These are phyloP conservation scores for Gracilaria gracilis DNA, from an alignment of 23 red algal species.

Conservation along the genomic window DNA sequence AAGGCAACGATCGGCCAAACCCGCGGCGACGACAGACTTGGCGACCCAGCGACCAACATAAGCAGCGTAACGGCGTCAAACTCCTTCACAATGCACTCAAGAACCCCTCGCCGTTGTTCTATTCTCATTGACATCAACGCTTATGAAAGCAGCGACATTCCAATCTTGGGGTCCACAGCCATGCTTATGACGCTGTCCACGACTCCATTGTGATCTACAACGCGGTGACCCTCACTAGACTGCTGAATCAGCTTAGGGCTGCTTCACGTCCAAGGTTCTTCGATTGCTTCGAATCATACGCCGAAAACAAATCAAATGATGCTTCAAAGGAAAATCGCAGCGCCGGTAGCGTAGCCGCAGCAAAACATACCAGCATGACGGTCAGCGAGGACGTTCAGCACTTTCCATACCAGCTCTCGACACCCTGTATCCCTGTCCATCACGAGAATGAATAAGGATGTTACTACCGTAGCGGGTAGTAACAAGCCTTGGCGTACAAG, in stretches of 20 bases:
- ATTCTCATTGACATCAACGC: slow-evolving; percentile 47
- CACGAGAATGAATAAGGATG: slow-evolving; percentile 39
- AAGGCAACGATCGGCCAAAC: too few species aligned
- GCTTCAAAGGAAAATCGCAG: slow-evolving; percentile 48
- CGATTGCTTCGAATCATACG: neutral
- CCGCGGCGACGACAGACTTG: too few species aligned
- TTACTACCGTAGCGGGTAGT: slow-evolving; percentile 61
- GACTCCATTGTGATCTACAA: neutral
- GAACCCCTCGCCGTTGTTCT: slow-evolving; percentile 60
- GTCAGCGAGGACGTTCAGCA: slow-evolving; percentile 55
- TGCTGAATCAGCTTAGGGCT: neutral
- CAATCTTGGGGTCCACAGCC: slow-evolving; percentile 48
- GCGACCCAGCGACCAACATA: too few species aligned
- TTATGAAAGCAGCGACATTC: slow-evolving; percentile 53
- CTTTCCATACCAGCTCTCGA: slow-evolving; percentile 47
- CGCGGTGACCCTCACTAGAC: neutral
- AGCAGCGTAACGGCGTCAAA: too few species aligned
- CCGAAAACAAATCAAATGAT: slow-evolving; percentile 23
- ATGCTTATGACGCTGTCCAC: slow-evolving; percentile 26
- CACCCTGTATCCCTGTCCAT: slow-evolving; percentile 52
- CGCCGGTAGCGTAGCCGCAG: slow-evolving; percentile 55
- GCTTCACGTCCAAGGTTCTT: neutral
- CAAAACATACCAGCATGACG: slow-evolving; percentile 63
- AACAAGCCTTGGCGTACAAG: slow-evolving; percentile 67
- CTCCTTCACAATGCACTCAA: slow-evolving; percentile 51